Evolutionary conservation across 768 basidiomycete species (phyloP).

Genomic region (Mycena chlorophos): DNA sequence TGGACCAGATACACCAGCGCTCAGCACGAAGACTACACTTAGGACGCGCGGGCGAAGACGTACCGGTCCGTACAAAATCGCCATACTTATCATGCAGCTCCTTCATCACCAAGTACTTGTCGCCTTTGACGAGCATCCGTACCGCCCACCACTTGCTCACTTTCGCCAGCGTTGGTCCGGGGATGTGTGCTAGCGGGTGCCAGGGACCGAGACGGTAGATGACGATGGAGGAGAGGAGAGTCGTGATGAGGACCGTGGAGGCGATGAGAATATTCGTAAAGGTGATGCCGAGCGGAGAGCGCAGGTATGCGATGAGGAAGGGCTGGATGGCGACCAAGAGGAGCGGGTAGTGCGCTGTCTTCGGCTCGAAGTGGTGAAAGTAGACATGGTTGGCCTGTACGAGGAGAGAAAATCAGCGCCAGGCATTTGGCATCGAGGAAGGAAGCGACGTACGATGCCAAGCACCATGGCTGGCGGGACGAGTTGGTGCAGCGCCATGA

Average conservation of each 20-base stretch:
- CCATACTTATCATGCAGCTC: conserved; percentile 55
- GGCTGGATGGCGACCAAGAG: background rate
- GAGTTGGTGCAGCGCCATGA: too few relatives aligned
- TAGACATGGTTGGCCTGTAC: background rate
- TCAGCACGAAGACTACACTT: background rate
- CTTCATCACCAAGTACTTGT: conserved; percentile 45
- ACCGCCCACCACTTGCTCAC: conserved; percentile 41
- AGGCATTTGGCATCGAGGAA: too few relatives aligned
- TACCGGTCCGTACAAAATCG: conserved; percentile 55
- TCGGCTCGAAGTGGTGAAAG: conserved; percentile 1
- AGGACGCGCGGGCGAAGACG: conserved; percentile 20
- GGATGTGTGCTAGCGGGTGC: conserved; percentile 51
- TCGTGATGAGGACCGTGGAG: conserved; percentile 26
- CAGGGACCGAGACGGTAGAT: conserved; percentile 52
- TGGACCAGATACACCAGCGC: background rate
- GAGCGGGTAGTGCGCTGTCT: background rate
- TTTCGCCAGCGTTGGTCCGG: conserved; percentile 45
- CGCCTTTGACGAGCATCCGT: conserved; percentile 36
- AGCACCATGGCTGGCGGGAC: too few relatives aligned
- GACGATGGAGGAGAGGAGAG: conserved; percentile 32
- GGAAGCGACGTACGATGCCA: too few relatives aligned
- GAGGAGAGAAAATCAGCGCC: too few relatives aligned
- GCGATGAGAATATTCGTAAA: background rate
- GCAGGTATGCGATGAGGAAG: background rate
- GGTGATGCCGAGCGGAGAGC: background rate